Base-by-base conservation (phyloP, 345 rosid genomes). In the Eucalyptus leucophloia region DNA sequence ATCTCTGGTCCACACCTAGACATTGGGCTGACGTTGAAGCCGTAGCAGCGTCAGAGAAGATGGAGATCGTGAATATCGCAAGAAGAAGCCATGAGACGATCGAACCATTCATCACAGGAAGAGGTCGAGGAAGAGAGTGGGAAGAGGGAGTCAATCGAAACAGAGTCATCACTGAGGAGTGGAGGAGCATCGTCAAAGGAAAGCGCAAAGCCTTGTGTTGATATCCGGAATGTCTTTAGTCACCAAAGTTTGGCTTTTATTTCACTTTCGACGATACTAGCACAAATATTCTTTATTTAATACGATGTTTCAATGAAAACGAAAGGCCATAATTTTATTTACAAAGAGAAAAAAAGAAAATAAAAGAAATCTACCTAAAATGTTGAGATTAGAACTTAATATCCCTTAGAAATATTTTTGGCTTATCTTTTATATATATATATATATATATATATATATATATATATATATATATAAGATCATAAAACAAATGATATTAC, bases 111-210 rank as follows among this genome's bases (percentile, higher is more conserved):
- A 26, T 58, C 6, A 2, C 1, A 56, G 62, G 13, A 58, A 58
- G 65, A 58, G n/a, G 30, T 24, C 26, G 44, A 69, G 21, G 81
- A 34, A 69, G 81, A 34, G 24, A 9, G 44, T 0, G 13, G 81
- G 81, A 32, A 69, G 44, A 34, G 44, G 40, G 80, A 16, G 11
- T 30, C 18, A 30, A 62, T 9, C 34, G 34, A 62, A 62, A 4
- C 9, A 15, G 7, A 62, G 34, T 4, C 18, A n/a, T 6, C 72
- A 14, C 34, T 62, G 3, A 14, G 18, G 34, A 4, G 19, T 14
- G 34, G 19, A 62, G 28, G 62, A 56, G 62, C 11, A 0, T 1
- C 8, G 21, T 26, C 30, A 0, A 12, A 2, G 65, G n/a, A 5
- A 58, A 58, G n/a, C 2, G 69, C 5, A 7, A 7, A 30, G 34